Conservation (phyloP, 2,329 filamentous ascomycete species). For the Pestalotiopsis sp. region DNA sequence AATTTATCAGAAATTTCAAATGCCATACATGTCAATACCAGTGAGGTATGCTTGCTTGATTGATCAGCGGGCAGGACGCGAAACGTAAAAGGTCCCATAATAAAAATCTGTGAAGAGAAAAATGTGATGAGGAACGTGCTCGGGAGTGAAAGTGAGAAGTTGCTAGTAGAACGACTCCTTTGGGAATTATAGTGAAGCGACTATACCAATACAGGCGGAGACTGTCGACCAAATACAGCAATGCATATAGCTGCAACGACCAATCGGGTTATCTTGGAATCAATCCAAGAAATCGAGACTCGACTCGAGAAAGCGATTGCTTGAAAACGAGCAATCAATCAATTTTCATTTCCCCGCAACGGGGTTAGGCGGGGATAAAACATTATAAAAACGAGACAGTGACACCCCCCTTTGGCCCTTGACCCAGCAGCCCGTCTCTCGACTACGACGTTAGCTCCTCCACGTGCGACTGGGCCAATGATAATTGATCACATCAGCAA, state of each 20-base stretch:
- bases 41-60: no score
- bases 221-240: not conserved
- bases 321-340: not conserved
- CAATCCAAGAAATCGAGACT: not conserved
- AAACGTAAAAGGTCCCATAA: not conserved
- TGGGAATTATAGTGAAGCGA: not conserved
- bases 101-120: not conserved
- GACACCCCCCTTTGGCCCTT: not conserved
- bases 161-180: not conserved
- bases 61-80: not conserved
- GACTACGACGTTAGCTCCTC: not conserved
- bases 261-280: not conserved
- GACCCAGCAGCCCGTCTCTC: not conserved
- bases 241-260: not conserved
- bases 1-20: not conserved
- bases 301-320: not conserved
- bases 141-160: not conserved
- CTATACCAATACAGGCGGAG: not conserved
- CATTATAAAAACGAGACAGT: not conserved
- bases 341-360: not conserved
- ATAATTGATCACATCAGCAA: slow-evolving; percentile 24
- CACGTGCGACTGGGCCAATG: slow-evolving; percentile 4
- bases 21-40: not conserved
- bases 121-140: not conserved
- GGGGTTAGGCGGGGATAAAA: slow-evolving; percentile 9